These are phyloP conservation scores for Monascus ruber DNA, from an alignment of 2,329 filamentous ascomycete species.

Conservation along the genomic window DNA sequence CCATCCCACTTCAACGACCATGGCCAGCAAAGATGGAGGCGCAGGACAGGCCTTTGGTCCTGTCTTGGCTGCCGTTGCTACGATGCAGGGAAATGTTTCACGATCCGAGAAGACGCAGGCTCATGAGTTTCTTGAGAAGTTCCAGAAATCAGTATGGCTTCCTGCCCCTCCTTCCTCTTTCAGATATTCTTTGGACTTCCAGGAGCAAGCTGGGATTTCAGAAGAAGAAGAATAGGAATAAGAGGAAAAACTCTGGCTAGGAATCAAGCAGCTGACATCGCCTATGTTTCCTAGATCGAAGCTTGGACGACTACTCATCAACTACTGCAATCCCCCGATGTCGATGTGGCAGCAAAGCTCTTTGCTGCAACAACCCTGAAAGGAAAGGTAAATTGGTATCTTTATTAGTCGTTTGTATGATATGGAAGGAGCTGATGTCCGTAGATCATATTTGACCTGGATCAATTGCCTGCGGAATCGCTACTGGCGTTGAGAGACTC, in stretches of 20 bases:
- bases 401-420: conserved; percentile 1
- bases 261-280: not conserved
- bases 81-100: conserved; percentile 77
- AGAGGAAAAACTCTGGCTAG: too few species aligned
- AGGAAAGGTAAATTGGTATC: conserved; percentile 65
- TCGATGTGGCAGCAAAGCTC: conserved; percentile 74
- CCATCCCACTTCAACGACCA: conserved; percentile 31
- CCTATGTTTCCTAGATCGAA: conserved; percentile 50
- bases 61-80: conserved; percentile 77
- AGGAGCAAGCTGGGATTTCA: not conserved
- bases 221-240: too few species aligned
- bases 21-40: conserved; percentile 56
- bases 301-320: conserved; percentile 84
- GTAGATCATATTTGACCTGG: conserved; percentile 91
- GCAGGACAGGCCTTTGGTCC: conserved; percentile 64
- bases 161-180: conserved; percentile 8
- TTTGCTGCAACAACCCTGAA: conserved; percentile 96
- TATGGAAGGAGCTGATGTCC: conserved; percentile 13
- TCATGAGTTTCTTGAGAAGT: conserved; percentile 81
- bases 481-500: conserved; percentile 71
- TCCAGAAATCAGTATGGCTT: conserved; percentile 86
- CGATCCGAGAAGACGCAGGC: conserved; percentile 77
- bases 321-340: conserved; percentile 65
- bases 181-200: not conserved
- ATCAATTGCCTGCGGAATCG: conserved; percentile 69